Base-by-base conservation (phyloP, 306 rosid genomes). In the Lablab purpureus region DNA sequence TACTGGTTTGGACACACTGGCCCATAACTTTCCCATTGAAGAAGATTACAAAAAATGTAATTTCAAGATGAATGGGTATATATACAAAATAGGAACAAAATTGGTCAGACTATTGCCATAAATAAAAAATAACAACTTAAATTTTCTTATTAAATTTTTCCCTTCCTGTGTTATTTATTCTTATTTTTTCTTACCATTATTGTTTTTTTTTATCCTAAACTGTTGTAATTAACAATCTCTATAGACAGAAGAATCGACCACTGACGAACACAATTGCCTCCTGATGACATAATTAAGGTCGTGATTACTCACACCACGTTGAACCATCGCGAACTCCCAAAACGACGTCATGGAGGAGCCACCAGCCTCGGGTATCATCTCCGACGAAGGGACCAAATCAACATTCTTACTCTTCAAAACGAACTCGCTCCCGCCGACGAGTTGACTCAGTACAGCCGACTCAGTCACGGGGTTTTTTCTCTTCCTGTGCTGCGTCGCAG, bases 201-300 rank as follows among this genome's bases (percentile, higher is more conserved):
- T 28, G 5, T 34, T 8, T 7, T 43, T 66, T 37, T 10, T 18
- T 37, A 65, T 69, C 43, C 81, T 78, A 80, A 71, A 40, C 36
- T 36, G 25, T 83, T 84, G 78, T 84, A 86, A 64, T 4, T 64
- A 34, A 82, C 99, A 92, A 84, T 92, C 91, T 51, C 80, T 88
- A 84, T 95, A 95, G 17, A 87, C 91, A 88, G 92, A 88, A 85
- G 96, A 91, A 88, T 91, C 97, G 7, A 84, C 67, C 40, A 74
- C 87, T 59, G 81, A 86, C 4, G 84, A 82, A 89, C 99, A 95
- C 13, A 92, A 73, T 56, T 73, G 79, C 76, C 51, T 88, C 88
- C 73, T 87, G 81, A 92, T 54, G 45, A 91, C 79, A 12, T 86
- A 77, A 79, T 67, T 64, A 77, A 90, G 59, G 2, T 89, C 94